Percentiles rank a stretch among this genome's conserved stretches.
phyloP scores from a whole-genome alignment of 257 asterid genomes.

The Fraxinus anomala region DNA sequence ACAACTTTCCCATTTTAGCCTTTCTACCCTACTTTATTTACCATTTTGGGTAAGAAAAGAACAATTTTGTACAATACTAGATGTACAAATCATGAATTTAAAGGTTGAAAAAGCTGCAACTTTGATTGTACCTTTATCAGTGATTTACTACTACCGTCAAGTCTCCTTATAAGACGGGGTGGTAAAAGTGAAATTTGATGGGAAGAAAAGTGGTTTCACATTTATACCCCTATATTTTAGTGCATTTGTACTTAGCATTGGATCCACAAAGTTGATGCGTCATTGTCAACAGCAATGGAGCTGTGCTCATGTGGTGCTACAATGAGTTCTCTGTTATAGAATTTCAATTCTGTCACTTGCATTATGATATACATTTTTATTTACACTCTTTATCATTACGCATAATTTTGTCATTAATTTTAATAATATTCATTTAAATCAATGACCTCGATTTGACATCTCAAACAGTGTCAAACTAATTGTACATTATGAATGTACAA shows the following conservation, averaged over 20 bases:
- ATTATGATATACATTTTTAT: no score
- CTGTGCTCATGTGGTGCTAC: no score
- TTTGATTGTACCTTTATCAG: not conserved
- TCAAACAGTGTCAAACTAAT: no score
- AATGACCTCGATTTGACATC: no score
- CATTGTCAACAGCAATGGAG: no score
- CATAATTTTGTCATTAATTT: no score
- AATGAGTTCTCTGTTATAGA: no score
- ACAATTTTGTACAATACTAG: not conserved
- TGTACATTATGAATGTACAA: no score
- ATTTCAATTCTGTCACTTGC: no score
- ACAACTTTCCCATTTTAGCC: conserved; percentile 27
- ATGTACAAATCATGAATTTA: not conserved
- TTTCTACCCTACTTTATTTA: conserved; percentile 17
- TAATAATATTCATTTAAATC: no score
- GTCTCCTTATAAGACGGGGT: not conserved
- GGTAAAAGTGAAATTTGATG: not conserved
- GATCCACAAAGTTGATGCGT: no score
- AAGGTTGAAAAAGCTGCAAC: not conserved
- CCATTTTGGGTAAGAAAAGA: conserved; percentile 11
- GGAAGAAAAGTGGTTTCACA: not conserved
- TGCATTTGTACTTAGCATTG: not conserved
- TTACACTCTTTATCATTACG: no score
- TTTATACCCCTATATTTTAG: not conserved
- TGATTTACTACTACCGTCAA: not conserved